Evolutionary conservation across 78 protist genomes (phyloP).

Genomic region (Guillardia theta): DNA sequence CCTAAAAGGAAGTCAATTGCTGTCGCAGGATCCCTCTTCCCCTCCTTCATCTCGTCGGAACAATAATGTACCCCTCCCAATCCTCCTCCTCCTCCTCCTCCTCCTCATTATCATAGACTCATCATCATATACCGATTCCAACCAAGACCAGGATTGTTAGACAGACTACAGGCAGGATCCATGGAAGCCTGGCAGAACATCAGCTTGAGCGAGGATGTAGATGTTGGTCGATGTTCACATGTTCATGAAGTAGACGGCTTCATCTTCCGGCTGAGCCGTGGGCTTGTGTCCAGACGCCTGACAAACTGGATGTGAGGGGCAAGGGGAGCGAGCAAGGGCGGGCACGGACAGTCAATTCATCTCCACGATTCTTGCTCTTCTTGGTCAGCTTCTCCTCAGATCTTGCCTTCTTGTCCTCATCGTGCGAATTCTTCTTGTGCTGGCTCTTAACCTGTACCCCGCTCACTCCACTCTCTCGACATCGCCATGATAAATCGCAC

Average conservation of each 20-base stretch:
- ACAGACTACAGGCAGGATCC: neutral
- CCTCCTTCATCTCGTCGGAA: too few relatives aligned
- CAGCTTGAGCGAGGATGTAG: neutral
- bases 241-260: neutral
- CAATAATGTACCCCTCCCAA: too few relatives aligned
- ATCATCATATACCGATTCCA: neutral
- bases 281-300: constrained; percentile 10
- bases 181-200: neutral
- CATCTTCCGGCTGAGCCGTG: neutral
- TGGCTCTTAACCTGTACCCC: neutral
- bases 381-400: neutral
- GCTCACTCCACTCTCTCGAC: too few relatives aligned
- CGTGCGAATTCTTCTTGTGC: neutral
- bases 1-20: too few relatives aligned
- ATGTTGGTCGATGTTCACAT: neutral
- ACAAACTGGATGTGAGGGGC: neutral
- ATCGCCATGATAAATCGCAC: neutral
- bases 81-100: too few relatives aligned
- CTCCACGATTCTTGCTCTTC: neutral
- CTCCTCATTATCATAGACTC: too few relatives aligned
- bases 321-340: neutral
- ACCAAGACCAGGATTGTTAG: neutral
- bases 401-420: neutral
- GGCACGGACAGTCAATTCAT: neutral
- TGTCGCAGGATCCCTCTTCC: too few relatives aligned